Base-by-base conservation (phyloP, 768 basidiomycete genomes). In the Leccinum uliginosum region DNA sequence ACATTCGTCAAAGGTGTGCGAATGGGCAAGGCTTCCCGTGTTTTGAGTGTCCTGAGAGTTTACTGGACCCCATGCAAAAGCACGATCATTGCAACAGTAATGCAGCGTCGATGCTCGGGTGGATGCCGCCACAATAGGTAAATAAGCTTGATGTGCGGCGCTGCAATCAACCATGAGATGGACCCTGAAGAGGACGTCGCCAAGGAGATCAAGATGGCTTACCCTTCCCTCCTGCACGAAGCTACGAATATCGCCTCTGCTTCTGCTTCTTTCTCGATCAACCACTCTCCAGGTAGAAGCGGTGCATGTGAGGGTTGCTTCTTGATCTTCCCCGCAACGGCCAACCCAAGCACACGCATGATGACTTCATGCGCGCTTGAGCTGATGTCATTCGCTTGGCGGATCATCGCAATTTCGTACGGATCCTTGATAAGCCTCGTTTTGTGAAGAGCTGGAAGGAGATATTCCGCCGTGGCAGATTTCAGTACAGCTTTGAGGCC, bases 181-280 rank as follows among this genome's bases (percentile, higher is more conserved):
- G 21, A 23, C 54, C 35, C 48, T 5, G 5, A 49, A 11, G 27
- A 27, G 14, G 40, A 40, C 5, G 17, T 15, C 23, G 4, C 15
- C 5, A 12, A 46, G n/a, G 0, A 47, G n/a, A 29, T 4, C 21
- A 32, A 29, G 12, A 26, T 7, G 19, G 71, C 85, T 62, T 52
- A 94, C 92, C 92, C 93, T 73, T 92, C 87, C 56, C 92, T 78
- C 51, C 93, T 77, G 73, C 94, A 97, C 1, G 87, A 87, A 3
- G 94, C 92, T 0, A 93, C 89, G 60, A 98, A 98, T 8, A 95
- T 79, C 0, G 94, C 96, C 68, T 96, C 95, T 0, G 93, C 96
- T 69, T 97, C 95, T 0, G 85, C 87, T 72, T 98, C 96, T 63
- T 89, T 91, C 74, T 91, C 84, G 15, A 98, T 91, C 46, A 92